These are phyloP conservation scores for Scheffersomyces insectosa DNA, from an alignment of 1,139 yeast species.

Conservation along the genomic window DNA sequence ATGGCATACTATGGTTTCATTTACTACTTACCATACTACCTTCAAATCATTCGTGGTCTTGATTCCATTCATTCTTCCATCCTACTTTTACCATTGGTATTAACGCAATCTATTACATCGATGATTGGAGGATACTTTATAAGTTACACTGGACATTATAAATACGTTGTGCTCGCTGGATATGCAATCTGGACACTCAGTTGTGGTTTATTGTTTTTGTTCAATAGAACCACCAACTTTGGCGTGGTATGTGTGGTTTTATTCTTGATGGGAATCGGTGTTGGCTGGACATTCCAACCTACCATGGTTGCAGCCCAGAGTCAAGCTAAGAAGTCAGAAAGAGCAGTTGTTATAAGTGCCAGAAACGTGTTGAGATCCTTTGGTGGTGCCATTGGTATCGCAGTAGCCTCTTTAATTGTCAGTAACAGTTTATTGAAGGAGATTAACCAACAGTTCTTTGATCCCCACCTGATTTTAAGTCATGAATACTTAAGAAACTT, in stretches of 20 bases:
- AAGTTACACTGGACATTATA: constrained; percentile 18
- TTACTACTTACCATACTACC: constrained; percentile 19
- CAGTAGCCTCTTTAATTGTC: constrained; percentile 17
- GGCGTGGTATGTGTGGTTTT: constrained; percentile 16
- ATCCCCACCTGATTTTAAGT: constrained; percentile 6
- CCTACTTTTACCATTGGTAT: constrained; percentile 17
- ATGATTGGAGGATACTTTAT: constrained; percentile 18
- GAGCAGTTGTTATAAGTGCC: constrained; percentile 22
- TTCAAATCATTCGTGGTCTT: constrained; percentile 17
- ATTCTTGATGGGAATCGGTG: constrained; percentile 18
- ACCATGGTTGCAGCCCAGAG: constrained; percentile 26
- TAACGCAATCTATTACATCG: constrained; percentile 17
- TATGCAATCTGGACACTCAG: constrained; percentile 17
- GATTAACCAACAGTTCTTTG: constrained; percentile 8
- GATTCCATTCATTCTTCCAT: constrained; percentile 15
- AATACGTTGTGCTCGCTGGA: constrained; percentile 14
- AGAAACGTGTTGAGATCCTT: constrained; percentile 22
- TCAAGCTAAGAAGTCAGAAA: constrained; percentile 18
- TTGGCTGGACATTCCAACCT: constrained; percentile 24
- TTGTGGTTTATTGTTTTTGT: constrained; percentile 14
- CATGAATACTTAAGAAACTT: constrained; percentile 11
- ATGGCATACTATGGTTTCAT: constrained; percentile 18
- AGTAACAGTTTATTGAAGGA: constrained; percentile 16
- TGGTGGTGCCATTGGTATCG: constrained; percentile 24
- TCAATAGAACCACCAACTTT: constrained; percentile 11